Conservation (phyloP, 2,329 filamentous ascomycete species). For the Geosmithia flava region DNA sequence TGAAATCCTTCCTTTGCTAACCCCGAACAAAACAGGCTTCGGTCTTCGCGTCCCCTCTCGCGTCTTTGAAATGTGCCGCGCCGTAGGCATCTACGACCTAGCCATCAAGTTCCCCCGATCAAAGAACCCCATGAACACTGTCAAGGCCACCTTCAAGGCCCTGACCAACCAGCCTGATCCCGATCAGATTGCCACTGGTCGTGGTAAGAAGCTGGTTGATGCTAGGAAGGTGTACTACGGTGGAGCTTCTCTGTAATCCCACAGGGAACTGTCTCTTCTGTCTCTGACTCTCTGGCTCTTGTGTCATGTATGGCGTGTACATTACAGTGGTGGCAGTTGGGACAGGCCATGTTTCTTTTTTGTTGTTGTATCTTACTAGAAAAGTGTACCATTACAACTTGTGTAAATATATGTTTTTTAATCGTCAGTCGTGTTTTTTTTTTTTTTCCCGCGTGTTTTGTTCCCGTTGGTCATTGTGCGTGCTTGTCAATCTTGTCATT, state of each 20-base stretch:
- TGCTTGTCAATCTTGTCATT: too few relatives aligned
- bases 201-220: conserved; percentile 93
- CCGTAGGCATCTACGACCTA: conserved; percentile 77
- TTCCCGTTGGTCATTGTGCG: too few relatives aligned
- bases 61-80: conserved; percentile 89
- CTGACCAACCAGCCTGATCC: conserved; percentile 75
- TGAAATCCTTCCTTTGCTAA: neutral
- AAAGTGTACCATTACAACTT: too few relatives aligned
- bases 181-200: conserved; percentile 76
- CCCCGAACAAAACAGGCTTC: conserved; percentile 50
- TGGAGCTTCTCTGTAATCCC: conserved; percentile 49
- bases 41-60: conserved; percentile 83
- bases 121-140: conserved; percentile 94
- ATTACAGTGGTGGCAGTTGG: neutral
- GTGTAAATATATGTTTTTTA: too few relatives aligned
- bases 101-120: conserved; percentile 72
- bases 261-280: too few relatives aligned
- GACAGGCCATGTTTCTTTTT: too few relatives aligned
- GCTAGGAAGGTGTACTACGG: conserved; percentile 96
- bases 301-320: neutral
- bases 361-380: too few relatives aligned
- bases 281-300: too few relatives aligned
- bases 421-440: too few relatives aligned
- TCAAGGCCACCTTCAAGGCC: conserved; percentile 81
- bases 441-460: too few relatives aligned